Evolutionary conservation across 2,329 filamentous ascomycete species (phyloP).

Genomic region (Cordyceps cateniannulata): DNA sequence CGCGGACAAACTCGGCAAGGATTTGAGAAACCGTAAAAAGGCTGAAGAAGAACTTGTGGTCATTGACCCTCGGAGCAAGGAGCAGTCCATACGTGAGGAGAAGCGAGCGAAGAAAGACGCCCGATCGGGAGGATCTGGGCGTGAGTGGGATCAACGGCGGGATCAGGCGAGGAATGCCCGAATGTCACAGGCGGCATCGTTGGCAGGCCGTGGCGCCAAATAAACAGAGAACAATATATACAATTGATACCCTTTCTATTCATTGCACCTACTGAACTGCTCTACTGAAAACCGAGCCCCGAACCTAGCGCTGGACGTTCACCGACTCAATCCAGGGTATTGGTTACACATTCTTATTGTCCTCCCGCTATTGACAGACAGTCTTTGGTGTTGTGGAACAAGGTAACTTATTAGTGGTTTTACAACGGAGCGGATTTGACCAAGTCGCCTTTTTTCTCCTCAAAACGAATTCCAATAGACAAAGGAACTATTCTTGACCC

Average conservation of each 20-base stretch:
- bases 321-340: neutral
- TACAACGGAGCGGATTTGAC: too few species aligned
- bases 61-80: slow-evolving; percentile 84
- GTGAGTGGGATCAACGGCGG: slow-evolving; percentile 47
- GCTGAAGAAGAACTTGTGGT: slow-evolving; percentile 88
- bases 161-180: slow-evolving; percentile 49
- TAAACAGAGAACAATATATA: slow-evolving; percentile 23
- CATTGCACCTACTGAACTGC: neutral
- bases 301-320: neutral
- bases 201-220: slow-evolving; percentile 51
- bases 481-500: too few species aligned
- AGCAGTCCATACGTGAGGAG: slow-evolving; percentile 62
- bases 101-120: slow-evolving; percentile 53
- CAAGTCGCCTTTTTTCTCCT: too few species aligned
- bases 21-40: slow-evolving; percentile 82
- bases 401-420: too few species aligned
- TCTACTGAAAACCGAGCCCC: neutral
- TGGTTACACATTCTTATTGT: too few species aligned
- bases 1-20: slow-evolving; percentile 85
- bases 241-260: slow-evolving; percentile 3
- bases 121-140: slow-evolving; percentile 44
- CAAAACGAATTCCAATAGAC: too few species aligned
- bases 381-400: too few species aligned
- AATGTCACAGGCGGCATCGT: slow-evolving; percentile 44
- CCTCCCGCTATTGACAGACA: too few species aligned